Percentiles rank a stretch among this genome's conserved stretches.
phyloP scores from a whole-genome alignment of 805 yeast species.

The Phaffomyces opuntiae region DNA sequence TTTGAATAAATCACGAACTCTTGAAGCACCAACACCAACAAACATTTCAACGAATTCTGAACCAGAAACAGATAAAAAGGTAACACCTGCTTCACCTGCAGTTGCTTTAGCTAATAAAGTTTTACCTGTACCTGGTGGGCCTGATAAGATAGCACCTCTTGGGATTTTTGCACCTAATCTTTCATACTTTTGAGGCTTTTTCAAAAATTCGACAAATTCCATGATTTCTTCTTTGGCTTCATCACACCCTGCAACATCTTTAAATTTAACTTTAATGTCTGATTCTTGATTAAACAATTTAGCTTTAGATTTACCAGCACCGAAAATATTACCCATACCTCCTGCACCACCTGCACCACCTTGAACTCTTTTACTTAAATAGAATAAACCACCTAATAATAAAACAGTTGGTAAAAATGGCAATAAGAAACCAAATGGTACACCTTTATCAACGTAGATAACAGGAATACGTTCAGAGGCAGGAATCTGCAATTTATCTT shows the following conservation, averaged over 20 bases:
- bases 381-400: constrained; percentile 64
- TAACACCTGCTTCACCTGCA: constrained; percentile 95
- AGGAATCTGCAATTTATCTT: constrained; percentile 63
- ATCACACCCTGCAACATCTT: constrained; percentile 91
- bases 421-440: constrained; percentile 52
- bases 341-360: constrained; percentile 43
- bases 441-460: constrained; percentile 60
- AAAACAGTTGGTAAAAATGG: constrained; percentile 78
- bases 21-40: constrained; percentile 92
- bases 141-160: constrained; percentile 88
- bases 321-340: constrained; percentile 63
- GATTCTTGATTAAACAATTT: constrained; percentile 77
- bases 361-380: constrained; percentile 35
- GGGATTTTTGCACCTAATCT: constrained; percentile 90
- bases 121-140: constrained; percentile 98
- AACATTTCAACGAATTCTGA: constrained; percentile 97
- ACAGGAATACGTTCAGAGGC: constrained; percentile 72
- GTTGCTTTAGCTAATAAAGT: constrained; percentile 90
- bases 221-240: constrained; percentile 92
- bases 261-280: constrained; percentile 73
- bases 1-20: constrained; percentile 88
- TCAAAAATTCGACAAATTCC: constrained; percentile 89
- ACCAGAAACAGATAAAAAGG: constrained; percentile 85
- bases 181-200: constrained; percentile 79
- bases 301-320: constrained; percentile 73